Base-by-base conservation (phyloP, 75 land plant species). In the Larix kaempferi region DNA sequence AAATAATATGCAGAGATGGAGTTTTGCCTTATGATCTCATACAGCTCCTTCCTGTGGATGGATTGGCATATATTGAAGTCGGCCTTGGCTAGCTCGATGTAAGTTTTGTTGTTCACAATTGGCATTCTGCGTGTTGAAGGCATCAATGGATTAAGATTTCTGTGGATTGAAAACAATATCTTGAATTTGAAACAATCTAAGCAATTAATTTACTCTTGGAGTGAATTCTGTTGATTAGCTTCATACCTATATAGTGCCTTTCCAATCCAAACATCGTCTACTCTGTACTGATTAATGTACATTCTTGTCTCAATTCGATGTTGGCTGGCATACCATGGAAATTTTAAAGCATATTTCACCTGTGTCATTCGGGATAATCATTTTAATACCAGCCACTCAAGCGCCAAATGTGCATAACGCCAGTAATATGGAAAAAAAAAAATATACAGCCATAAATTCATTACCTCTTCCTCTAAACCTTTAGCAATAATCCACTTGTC, bases 401-500 rank as follows among this genome's bases (percentile, higher is more conserved):
- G 54, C 12, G n/a, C n/a, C n/a, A 2, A 49, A 49, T 49, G 54
- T 49, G 12, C 54, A 44, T 11, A 49, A 49, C 54, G 11, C 54
- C 12, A 0, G 54, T 49, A 49, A 49, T 10, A 49, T 49, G 54
- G 2, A 1, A 11, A 49, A 49, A 29, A 29, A 29, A 49, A 10
- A 2, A 49, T 10, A 49, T 49, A 49, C 54, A 49, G 0, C 12
- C 54, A 49, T 8, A 10, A 10, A 49, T 58, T 29, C 33, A 16
- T 79, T 81, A 96, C 99, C 98, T 98, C 99, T 2, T 91, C 98
- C 11, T 80, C 86, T 21, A 98, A 80, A 56, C 89, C 98, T 56
- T 93, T 90, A 35, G 85, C 78, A 7, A 98, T 88, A 12, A 98
- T 91, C 99, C 99, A 98, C 75, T 95, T 98, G 77, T 98, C 99